phyloP scores from a whole-genome alignment of 768 basidiomycete genomes.

The Lactarius hengduanensis region DNA sequence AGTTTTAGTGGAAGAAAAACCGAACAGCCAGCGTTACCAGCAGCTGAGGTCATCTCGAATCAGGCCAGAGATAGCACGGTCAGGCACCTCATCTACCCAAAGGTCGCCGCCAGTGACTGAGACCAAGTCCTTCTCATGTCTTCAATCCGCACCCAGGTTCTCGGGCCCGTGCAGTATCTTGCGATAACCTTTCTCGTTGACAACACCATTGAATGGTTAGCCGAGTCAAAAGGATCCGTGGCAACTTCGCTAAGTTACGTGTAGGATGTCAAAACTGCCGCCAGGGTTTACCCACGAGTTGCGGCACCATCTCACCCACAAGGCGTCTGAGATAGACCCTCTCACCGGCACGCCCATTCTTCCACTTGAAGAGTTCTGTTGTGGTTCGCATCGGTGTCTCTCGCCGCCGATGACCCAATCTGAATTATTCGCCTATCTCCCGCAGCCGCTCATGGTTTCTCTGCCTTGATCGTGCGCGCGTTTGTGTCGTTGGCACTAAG shows the following conservation, averaged over 20 bases:
- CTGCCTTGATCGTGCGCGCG: slow-evolving; percentile 63
- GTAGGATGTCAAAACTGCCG: slow-evolving; percentile 77
- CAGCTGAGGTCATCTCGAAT: slow-evolving; percentile 4
- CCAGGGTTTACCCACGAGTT: slow-evolving; percentile 76
- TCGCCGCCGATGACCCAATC: background rate
- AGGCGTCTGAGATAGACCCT: slow-evolving; percentile 43
- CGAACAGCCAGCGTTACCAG: background rate
- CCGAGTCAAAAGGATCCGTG: background rate
- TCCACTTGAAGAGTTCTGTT: slow-evolving; percentile 71
- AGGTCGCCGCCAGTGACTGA: background rate
- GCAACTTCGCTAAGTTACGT: background rate
- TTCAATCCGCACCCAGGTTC: background rate
- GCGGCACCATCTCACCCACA: slow-evolving; percentile 55
- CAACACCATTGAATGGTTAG: slow-evolving; percentile 41
- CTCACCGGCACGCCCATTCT: slow-evolving; percentile 59
- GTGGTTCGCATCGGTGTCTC: slow-evolving; percentile 47
- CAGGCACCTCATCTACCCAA: background rate
- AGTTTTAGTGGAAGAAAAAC: background rate
- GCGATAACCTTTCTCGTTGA: slow-evolving; percentile 37
- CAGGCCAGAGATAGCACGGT: background rate
- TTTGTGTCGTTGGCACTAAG: background rate
- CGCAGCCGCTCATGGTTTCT: slow-evolving; percentile 78
- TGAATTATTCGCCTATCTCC: background rate
- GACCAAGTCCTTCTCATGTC: background rate
- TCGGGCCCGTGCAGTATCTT: slow-evolving; percentile 26